Percentiles rank a stretch among this genome's conserved stretches.
phyloP scores from a whole-genome alignment of 169 alveolate species.

The Cryptosporidium sp. region DNA sequence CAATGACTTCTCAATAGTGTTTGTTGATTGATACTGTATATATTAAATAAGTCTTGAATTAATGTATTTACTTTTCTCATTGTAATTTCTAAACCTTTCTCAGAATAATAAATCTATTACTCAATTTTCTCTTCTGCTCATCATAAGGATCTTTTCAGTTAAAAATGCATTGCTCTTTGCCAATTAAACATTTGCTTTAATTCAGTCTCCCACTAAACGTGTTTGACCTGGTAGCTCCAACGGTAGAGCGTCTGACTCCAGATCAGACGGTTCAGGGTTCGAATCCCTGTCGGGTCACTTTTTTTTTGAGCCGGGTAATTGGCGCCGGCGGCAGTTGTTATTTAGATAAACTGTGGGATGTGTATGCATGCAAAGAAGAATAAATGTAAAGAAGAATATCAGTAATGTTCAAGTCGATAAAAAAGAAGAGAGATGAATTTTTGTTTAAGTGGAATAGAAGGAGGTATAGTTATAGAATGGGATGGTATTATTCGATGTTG shows the following conservation, averaged over 20 bases:
- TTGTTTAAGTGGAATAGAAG: constrained; percentile 69
- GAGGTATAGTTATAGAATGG: constrained; percentile 73
- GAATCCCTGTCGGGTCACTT: constrained; percentile 77
- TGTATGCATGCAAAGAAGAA: background rate
- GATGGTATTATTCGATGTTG: constrained; percentile 60
- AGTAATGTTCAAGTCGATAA: constrained; percentile 40
- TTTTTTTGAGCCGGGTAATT: background rate
- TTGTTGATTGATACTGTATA: background rate
- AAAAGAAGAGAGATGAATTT: constrained; percentile 55
- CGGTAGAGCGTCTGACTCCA: constrained; percentile 78
- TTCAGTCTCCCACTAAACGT: background rate
- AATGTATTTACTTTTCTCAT: no score
- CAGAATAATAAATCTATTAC: background rate
- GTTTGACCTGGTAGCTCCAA: constrained; percentile 76
- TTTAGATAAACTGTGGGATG: background rate
- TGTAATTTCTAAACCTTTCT: background rate
- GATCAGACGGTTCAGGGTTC: constrained; percentile 78
- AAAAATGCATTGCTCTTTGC: background rate
- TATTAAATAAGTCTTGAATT: background rate
- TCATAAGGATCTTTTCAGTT: background rate
- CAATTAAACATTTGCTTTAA: background rate
- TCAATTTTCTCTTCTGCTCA: background rate
- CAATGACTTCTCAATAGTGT: background rate
- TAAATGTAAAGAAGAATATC: background rate
- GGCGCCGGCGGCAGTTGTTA: constrained; percentile 4